Evolutionary conservation across 2,329 filamentous ascomycete species (phyloP).

Genomic region (Trichoderma harzianum): DNA sequence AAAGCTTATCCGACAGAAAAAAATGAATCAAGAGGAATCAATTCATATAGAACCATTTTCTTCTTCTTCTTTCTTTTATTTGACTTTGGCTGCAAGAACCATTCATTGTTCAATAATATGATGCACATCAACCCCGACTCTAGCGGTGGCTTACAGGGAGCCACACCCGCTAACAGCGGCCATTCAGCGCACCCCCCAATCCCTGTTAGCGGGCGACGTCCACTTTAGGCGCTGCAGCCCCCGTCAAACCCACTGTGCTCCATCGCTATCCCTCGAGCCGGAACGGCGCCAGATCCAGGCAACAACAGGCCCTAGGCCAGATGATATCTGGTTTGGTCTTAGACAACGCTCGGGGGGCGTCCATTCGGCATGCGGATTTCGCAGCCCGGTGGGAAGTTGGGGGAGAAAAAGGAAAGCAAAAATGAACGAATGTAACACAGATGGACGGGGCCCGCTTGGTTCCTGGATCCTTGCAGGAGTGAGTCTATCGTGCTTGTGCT

Average conservation of each 20-base stretch:
- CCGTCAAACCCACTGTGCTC: background rate
- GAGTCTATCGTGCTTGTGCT: conserved; percentile 7
- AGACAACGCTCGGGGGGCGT: conserved; percentile 12
- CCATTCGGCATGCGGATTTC: conserved; percentile 8
- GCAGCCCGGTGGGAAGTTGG: background rate
- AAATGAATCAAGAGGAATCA: background rate
- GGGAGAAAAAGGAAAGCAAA: background rate
- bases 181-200: background rate
- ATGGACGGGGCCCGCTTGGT: background rate
- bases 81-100: background rate
- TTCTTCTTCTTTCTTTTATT: background rate
- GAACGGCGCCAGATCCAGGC: conserved; percentile 29
- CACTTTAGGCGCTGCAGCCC: conserved; percentile 16
- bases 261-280: conserved; percentile 10
- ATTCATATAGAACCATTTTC: background rate
- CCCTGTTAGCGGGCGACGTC: conserved; percentile 16
- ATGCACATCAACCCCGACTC: background rate
- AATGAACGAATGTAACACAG: conserved; percentile 5
- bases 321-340: conserved; percentile 19
- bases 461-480: conserved; percentile 16
- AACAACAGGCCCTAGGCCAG: conserved; percentile 32
- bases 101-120: background rate
- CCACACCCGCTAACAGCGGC: conserved; percentile 4
- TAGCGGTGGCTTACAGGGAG: conserved; percentile 17
- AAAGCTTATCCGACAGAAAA: background rate